These are phyloP conservation scores for Pseudogymnoascus sp. DNA, from an alignment of 2,329 filamentous ascomycete species.

Conservation along the genomic window DNA sequence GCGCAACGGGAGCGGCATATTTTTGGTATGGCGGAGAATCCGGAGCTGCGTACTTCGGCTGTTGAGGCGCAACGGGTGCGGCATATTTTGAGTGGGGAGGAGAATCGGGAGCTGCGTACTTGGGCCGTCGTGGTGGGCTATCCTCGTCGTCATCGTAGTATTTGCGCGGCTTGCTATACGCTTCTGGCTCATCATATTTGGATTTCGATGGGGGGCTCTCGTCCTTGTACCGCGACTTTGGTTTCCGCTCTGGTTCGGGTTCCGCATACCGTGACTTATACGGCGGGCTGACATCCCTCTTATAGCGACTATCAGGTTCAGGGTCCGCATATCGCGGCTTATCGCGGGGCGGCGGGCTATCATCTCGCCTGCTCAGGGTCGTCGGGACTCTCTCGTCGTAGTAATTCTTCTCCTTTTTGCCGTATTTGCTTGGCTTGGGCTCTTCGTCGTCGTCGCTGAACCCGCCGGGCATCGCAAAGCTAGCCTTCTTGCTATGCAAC, in stretches of 20 bases:
- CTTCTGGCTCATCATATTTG: neutral
- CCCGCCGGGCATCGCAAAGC: slow-evolving; percentile 2
- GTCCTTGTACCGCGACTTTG: neutral
- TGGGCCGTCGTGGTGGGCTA: neutral
- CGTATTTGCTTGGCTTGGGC: neutral
- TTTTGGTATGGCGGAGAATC: neutral
- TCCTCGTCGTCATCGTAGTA: slow-evolving; percentile 8
- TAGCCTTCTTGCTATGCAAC: slow-evolving; percentile 4
- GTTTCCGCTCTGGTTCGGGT: neutral
- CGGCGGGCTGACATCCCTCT: neutral
- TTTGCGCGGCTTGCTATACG: neutral
- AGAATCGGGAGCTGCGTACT: neutral
- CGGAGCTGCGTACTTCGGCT: neutral
- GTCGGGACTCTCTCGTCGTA: neutral
- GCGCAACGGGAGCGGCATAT: neutral
- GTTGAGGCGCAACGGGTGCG: neutral
- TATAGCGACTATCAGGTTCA: neutral
- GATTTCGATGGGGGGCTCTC: neutral
- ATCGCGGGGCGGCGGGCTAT: slow-evolving; percentile 1
- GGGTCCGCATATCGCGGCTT: neutral
- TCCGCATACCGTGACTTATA: neutral
- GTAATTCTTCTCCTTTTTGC: neutral
- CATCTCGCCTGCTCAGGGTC: neutral
- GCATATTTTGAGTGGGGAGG: slow-evolving; percentile 3
- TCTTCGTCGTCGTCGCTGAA: neutral